Base-by-base conservation (phyloP, 805 yeast genomes). In the Ogataea minuta region DNA sequence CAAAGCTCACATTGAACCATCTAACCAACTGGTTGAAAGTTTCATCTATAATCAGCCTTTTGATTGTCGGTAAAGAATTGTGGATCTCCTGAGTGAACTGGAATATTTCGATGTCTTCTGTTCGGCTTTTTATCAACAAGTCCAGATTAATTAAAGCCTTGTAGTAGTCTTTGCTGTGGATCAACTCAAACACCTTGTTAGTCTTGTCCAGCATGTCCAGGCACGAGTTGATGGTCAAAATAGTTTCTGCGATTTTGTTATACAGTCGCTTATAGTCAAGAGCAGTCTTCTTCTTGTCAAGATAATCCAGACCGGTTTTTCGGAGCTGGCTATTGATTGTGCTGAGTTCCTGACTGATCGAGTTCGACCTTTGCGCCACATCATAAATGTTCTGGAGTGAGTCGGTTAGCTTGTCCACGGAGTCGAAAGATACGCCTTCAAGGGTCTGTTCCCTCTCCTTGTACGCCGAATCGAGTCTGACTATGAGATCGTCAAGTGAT, bases 91-190 rank as follows among this genome's bases (percentile, higher is more conserved):
- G 73, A 13, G 95, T 76, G 59, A 91, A 87, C 28, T 84, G 83
- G 53, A 84, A 84, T 36, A 78, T 76, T 31, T 77, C 72, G 19
- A 75, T 66, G 35, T 81, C 83, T 23, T 80, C 82, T 31, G 82
- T 65, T 49, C 83, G 86, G 28, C 83, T 69, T 41, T 74, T 75
- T 28, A 81, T 79, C 46, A 91, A 67, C 53, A 81, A 88, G 44
- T 88, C 90, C 36, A 89, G 66, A 49, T 84, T 77, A 59, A 88
- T 87, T 51, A 93, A 74, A 0, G 97, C 97, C 44, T 84, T 84
- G 59, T 87, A 90, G 52, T 85, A 86, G 50, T 81, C 80, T 52
- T 79, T 79, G 43, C 77, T 79, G 37, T 79, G 76, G 45, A 88
- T 83, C 55, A 90, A 67, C 27, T 85, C 90, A 56, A 88, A 87